Percentiles rank a stretch among this genome's conserved stretches.
These are phyloP conservation scores for Nemania sp. DNA, from an alignment of 2,329 filamentous ascomycete species.

Conservation along the genomic window DNA sequence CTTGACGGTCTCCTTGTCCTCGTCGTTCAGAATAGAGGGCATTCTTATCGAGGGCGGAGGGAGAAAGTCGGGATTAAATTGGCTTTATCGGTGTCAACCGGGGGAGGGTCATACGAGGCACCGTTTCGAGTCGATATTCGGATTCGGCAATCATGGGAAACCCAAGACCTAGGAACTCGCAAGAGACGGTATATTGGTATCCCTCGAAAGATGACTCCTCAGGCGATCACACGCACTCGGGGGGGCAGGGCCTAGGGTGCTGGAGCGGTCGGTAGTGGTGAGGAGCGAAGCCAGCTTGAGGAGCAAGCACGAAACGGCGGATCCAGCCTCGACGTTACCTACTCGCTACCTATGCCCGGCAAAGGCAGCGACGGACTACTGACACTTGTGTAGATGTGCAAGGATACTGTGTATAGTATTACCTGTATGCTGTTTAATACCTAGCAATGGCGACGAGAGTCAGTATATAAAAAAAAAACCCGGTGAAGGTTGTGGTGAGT, in stretches of 20 bases:
- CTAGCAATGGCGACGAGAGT: slow-evolving; percentile 20
- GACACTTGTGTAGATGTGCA: not conserved
- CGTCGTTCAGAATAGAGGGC: slow-evolving; percentile 82
- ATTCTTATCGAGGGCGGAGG: slow-evolving; percentile 54
- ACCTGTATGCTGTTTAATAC: slow-evolving; percentile 10
- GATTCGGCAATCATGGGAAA: slow-evolving; percentile 24
- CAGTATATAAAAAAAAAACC: slow-evolving; percentile 9
- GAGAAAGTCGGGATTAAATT: slow-evolving; percentile 12
- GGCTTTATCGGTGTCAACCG: slow-evolving; percentile 11
- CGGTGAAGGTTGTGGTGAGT: slow-evolving; percentile 17
- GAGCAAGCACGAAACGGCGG: slow-evolving; percentile 25
- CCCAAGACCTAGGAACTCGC: not conserved
- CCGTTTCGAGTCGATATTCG: slow-evolving; percentile 17
- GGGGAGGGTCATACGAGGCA: slow-evolving; percentile 40
- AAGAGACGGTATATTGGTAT: slow-evolving; percentile 7
- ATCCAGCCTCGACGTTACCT: slow-evolving; percentile 15
- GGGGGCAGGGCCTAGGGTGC: slow-evolving; percentile 15
- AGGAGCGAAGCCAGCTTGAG: slow-evolving; percentile 2
- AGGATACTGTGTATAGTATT: not conserved
- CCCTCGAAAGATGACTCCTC: slow-evolving; percentile 17
- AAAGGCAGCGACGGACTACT: slow-evolving; percentile 12
- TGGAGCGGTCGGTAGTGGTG: slow-evolving; percentile 10
- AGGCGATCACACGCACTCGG: slow-evolving; percentile 21
- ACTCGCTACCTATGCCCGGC: not conserved
- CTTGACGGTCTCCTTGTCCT: slow-evolving; percentile 97